These are phyloP conservation scores for Rhodamnia argentea DNA, from an alignment of 345 rosid species.

Conservation along the genomic window DNA sequence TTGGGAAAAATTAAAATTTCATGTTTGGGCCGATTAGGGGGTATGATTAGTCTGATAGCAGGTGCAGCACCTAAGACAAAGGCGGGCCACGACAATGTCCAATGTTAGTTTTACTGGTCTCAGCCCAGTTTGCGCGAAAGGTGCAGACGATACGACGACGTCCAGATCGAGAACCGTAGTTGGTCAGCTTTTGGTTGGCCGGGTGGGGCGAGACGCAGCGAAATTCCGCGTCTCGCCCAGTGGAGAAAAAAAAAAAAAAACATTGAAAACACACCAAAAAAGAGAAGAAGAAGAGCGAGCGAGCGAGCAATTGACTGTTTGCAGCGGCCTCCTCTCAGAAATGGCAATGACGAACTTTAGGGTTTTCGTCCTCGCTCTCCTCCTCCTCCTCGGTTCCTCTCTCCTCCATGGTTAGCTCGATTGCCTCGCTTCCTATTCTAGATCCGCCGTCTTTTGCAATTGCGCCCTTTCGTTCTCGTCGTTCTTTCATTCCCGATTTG, in stretches of 20 bases:
- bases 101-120: background rate
- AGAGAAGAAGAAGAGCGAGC: background rate
- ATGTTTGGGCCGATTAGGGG: background rate
- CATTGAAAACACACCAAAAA: background rate
- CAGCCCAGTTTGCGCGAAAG: background rate
- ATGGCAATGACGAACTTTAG: constrained; percentile 27
- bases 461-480: background rate
- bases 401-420: constrained; percentile 50
- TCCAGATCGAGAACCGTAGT: background rate
- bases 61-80: background rate
- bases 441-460: background rate
- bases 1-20: background rate
- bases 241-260: background rate
- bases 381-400: constrained; percentile 58
- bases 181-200: no score
- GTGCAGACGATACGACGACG: background rate
- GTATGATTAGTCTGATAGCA: background rate
- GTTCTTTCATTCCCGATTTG: background rate
- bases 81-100: background rate
- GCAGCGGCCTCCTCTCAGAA: background rate
- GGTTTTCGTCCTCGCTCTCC: constrained; percentile 54
- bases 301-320: background rate
- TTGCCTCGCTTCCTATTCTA: background rate
- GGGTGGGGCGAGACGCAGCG: background rate
- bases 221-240: background rate